Conservation (phyloP, 2,329 filamentous ascomycete species). For the Pseudohalonectria lignicola region DNA sequence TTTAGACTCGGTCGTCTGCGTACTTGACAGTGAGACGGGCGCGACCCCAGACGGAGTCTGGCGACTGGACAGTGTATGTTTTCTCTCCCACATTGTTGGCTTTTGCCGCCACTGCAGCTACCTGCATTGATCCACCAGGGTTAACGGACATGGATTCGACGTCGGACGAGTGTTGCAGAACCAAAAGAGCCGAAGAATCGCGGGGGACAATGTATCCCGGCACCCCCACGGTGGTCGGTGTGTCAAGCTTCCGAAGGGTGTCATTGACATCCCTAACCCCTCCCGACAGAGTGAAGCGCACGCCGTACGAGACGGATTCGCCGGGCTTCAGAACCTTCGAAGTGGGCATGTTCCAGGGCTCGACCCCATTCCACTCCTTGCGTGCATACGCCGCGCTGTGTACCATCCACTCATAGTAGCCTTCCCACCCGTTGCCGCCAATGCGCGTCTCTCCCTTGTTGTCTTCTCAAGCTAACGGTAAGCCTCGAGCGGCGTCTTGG, state of each 20-base stretch:
- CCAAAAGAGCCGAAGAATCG: slow-evolving; percentile 32
- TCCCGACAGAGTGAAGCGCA: slow-evolving; percentile 37
- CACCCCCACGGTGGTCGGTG: slow-evolving; percentile 37
- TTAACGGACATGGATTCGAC: slow-evolving; percentile 26
- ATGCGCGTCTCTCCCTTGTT: slow-evolving; percentile 28
- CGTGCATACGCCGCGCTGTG: slow-evolving; percentile 42
- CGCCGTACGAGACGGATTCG: slow-evolving; percentile 32
- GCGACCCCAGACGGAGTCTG: slow-evolving; percentile 34
- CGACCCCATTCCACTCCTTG: slow-evolving; percentile 37
- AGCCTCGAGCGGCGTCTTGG: slow-evolving; percentile 38
- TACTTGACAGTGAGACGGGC: slow-evolving; percentile 35
- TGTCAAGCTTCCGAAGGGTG: slow-evolving; percentile 27
- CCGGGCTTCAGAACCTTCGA: slow-evolving; percentile 33
- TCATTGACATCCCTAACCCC: slow-evolving; percentile 36
- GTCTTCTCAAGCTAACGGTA: slow-evolving; percentile 41
- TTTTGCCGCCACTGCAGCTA: too few species aligned
- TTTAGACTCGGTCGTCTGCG: slow-evolving; percentile 33
- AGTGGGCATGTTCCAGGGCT: slow-evolving; percentile 44
- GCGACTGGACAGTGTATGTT: slow-evolving; percentile 31
- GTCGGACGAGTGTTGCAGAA: slow-evolving; percentile 26
- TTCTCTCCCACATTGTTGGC: too few species aligned
- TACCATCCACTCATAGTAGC: slow-evolving; percentile 49
- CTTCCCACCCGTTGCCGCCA: slow-evolving; percentile 44
- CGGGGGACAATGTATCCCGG: slow-evolving; percentile 43
- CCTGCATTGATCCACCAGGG: slow-evolving; percentile 25